Conservation (phyloP, 2,329 filamentous ascomycete species). For the Aureobasidium sp. region DNA sequence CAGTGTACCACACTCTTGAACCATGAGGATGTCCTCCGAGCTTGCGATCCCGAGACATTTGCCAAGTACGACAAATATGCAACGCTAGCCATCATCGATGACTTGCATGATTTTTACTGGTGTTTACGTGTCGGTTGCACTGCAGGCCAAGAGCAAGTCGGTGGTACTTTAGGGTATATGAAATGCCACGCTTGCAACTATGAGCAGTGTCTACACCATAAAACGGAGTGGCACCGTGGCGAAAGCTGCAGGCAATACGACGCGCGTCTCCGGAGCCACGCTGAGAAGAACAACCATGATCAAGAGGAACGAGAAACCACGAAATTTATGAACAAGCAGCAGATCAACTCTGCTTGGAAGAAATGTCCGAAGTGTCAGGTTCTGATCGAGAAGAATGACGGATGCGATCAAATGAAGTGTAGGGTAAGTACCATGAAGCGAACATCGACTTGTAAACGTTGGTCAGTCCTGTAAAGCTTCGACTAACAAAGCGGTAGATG, state of each 20-base stretch:
- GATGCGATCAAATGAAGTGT: slow-evolving; percentile 38
- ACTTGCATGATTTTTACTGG: slow-evolving; percentile 44
- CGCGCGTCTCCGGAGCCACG: slow-evolving; percentile 23
- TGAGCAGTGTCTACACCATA: slow-evolving; percentile 32
- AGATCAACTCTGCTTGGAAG: slow-evolving; percentile 22
- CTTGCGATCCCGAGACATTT: slow-evolving; percentile 40
- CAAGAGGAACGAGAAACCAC: slow-evolving; percentile 22
- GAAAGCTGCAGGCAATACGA: slow-evolving; percentile 37
- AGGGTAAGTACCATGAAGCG: neutral
- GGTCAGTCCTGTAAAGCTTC: too few relatives aligned
- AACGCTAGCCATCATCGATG: slow-evolving; percentile 38
- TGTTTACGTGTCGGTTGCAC: slow-evolving; percentile 45
- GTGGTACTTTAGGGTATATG: slow-evolving; percentile 30
- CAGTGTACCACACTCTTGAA: slow-evolving; percentile 42
- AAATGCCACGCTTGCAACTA: slow-evolving; percentile 31
- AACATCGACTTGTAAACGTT: neutral
- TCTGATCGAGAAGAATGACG: slow-evolving; percentile 17
- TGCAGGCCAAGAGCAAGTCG: slow-evolving; percentile 40
- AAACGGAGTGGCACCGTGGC: slow-evolving; percentile 31
- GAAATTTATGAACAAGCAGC: neutral
- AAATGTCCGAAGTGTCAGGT: slow-evolving; percentile 10
- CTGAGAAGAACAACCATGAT: slow-evolving; percentile 18
- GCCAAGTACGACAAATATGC: slow-evolving; percentile 41
- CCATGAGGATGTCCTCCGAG: slow-evolving; percentile 40
- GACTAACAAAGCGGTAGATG: neutral